A percentile compares a stretch with the other conserved stretches of the same genome.
These are phyloP conservation scores for Mentha longifolia DNA, from an alignment of 257 asterid species.

Conservation along the genomic window DNA sequence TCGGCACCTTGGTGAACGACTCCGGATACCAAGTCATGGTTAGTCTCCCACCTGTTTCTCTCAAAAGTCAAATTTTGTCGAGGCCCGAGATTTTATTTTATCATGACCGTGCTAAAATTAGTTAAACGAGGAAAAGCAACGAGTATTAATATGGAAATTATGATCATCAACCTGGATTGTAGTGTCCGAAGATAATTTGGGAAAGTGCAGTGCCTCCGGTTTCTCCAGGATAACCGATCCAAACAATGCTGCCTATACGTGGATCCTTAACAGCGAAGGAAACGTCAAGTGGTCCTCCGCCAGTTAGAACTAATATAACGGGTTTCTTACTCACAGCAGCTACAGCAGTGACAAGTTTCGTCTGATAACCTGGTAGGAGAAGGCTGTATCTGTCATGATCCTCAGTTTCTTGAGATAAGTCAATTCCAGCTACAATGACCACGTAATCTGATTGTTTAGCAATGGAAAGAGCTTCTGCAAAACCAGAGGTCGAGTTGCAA, in stretches of 20 bases:
- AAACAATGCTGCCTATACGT: constrained; percentile 69
- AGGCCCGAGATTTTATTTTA: background rate
- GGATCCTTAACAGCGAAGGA: constrained; percentile 72
- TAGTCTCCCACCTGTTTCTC: constrained; percentile 69
- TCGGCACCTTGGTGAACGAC: constrained; percentile 74
- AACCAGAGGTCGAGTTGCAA: constrained; percentile 65
- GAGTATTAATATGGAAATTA: background rate
- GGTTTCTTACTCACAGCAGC: constrained; percentile 74
- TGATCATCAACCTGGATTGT: constrained; percentile 75
- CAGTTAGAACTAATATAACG: constrained; percentile 71
- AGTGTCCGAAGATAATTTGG: constrained; percentile 76
- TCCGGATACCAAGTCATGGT: constrained; percentile 95
- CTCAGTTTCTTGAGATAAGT: constrained; percentile 86
- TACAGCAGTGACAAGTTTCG: constrained; percentile 53
- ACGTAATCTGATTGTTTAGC: constrained; percentile 70
- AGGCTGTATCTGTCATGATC: constrained; percentile 89
- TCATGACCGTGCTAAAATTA: background rate
- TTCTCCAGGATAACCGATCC: constrained; percentile 99
- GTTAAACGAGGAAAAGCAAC: background rate
- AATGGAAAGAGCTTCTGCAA: constrained; percentile 61
- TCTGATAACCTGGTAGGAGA: constrained; percentile 89
- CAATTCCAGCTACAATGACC: constrained; percentile 77
- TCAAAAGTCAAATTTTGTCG: constrained; percentile 6
- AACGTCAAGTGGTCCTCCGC: constrained; percentile 92
- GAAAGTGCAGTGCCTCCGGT: constrained; percentile 85